phyloP scores from a whole-genome alignment of 2,329 filamentous ascomycete genomes.

The Hymenoscyphus scutula region DNA sequence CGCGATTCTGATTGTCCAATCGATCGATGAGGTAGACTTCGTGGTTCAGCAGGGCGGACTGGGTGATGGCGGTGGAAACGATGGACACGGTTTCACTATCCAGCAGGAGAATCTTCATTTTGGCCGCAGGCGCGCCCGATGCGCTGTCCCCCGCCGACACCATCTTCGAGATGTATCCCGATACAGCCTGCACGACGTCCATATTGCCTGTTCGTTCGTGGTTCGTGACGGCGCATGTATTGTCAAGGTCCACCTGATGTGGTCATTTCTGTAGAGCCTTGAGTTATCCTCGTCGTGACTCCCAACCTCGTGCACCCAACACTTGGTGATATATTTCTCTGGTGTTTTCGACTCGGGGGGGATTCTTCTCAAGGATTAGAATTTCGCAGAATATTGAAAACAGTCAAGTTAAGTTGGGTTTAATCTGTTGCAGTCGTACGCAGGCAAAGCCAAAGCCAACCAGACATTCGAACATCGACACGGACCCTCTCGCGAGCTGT shows the following conservation, averaged over 20 bases:
- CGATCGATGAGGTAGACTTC: slow-evolving; percentile 98
- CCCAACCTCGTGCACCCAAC: neutral
- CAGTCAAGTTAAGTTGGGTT: neutral
- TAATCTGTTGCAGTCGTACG: neutral
- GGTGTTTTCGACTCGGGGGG: neutral
- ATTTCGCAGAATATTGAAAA: neutral
- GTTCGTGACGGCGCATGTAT: slow-evolving; percentile 10
- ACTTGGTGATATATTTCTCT: neutral
- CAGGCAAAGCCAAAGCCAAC: neutral
- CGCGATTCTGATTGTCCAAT: slow-evolving; percentile 81
- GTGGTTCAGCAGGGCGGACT: slow-evolving; percentile 90
- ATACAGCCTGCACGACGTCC: slow-evolving; percentile 91
- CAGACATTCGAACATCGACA: too few species aligned
- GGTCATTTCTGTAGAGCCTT: slow-evolving; percentile 24
- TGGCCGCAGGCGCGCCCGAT: slow-evolving; percentile 66
- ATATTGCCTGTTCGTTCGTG: slow-evolving; percentile 49
- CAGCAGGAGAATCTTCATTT: slow-evolving; percentile 97
- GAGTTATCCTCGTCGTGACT: neutral
- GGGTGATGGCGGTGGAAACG: slow-evolving; percentile 91
- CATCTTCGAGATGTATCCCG: slow-evolving; percentile 96
- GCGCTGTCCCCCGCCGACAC: slow-evolving; percentile 76
- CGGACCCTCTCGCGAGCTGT: neutral
- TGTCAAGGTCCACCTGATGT: slow-evolving; percentile 22
- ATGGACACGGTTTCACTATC: slow-evolving; percentile 94
- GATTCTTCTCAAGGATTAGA: neutral